Conservation (phyloP, 805 yeast genomes). For the Monosporozyma aerobia region DNA sequence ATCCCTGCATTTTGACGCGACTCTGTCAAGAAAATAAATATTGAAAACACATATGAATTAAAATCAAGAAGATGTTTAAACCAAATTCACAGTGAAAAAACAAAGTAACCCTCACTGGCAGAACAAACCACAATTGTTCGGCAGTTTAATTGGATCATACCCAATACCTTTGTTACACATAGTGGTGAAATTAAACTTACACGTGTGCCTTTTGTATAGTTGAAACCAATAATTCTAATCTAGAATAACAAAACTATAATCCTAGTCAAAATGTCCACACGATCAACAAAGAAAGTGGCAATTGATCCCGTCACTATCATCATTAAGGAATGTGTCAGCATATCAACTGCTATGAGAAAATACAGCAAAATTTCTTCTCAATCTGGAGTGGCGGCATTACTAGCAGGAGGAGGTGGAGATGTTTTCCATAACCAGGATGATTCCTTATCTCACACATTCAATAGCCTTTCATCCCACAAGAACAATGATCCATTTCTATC, state of each 20-base stretch:
- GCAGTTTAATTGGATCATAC: not conserved
- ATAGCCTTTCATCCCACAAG: constrained; percentile 23
- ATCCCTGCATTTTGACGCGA: not conserved
- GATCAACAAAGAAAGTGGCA: constrained; percentile 22
- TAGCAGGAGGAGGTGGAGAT: constrained; percentile 56
- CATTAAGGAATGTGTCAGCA: constrained; percentile 77
- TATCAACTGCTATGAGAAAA: constrained; percentile 85
- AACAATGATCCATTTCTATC: constrained; percentile 54
- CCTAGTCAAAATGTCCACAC: not conserved
- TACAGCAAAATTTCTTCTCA: constrained; percentile 56
- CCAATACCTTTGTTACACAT: not conserved
- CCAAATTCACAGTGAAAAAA: not conserved
- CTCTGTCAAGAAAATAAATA: not conserved
- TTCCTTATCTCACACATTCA: constrained; percentile 30
- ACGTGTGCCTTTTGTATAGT: not conserved
- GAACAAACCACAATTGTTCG: not conserved
- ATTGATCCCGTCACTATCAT: constrained; percentile 75
- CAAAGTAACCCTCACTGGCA: not conserved
- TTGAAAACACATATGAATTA: not conserved
- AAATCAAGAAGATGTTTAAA: not conserved
- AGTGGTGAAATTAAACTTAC: not conserved
- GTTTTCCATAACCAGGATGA: constrained; percentile 41
- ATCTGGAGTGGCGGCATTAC: constrained; percentile 74
- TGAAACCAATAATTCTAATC: not conserved
- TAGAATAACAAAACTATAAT: not conserved